Percentiles rank a stretch among this genome's conserved stretches.
Conservation (phyloP, 176 grass and related monocot genomes). For the Avena atlantica region DNA sequence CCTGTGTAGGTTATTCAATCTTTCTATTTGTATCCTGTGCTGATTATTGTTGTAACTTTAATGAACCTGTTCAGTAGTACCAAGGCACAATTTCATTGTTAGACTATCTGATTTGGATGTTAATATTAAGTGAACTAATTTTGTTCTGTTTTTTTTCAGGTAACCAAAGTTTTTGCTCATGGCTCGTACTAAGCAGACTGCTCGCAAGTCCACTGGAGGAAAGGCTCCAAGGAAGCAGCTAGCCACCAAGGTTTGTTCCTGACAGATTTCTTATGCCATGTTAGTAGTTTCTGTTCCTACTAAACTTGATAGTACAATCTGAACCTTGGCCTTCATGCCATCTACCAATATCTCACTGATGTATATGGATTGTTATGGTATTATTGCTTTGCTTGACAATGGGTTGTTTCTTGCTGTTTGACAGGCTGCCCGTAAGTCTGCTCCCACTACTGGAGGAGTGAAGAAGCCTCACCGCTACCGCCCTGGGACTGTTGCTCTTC, state of each 20-base stretch:
- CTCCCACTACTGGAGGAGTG: conserved; percentile 71
- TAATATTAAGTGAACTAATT: neutral
- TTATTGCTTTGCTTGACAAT: neutral
- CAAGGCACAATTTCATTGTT: neutral
- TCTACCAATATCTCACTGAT: neutral
- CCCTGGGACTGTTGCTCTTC: conserved; percentile 74
- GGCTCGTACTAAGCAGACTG: conserved; percentile 80
- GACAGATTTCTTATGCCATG: neutral
- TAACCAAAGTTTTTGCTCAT: conserved; percentile 35
- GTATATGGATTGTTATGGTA: neutral
- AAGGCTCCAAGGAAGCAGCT: conserved; percentile 73
- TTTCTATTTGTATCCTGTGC: neutral
- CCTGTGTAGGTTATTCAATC: neutral
- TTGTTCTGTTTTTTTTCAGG: conserved; percentile 9
- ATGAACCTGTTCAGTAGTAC: neutral
- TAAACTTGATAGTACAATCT: neutral
- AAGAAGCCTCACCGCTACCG: conserved; percentile 84
- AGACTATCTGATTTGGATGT: neutral
- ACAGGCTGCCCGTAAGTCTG: conserved; percentile 70
- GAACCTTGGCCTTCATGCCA: neutral
- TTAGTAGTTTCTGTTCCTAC: neutral
- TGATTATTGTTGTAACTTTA: neutral
- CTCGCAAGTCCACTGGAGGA: conserved; percentile 71
- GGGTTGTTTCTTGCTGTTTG: neutral
- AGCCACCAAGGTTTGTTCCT: conserved; percentile 63